phyloP scores from a whole-genome alignment of 352 stramenopile genomes.

The Phytophthora litchii region DNA sequence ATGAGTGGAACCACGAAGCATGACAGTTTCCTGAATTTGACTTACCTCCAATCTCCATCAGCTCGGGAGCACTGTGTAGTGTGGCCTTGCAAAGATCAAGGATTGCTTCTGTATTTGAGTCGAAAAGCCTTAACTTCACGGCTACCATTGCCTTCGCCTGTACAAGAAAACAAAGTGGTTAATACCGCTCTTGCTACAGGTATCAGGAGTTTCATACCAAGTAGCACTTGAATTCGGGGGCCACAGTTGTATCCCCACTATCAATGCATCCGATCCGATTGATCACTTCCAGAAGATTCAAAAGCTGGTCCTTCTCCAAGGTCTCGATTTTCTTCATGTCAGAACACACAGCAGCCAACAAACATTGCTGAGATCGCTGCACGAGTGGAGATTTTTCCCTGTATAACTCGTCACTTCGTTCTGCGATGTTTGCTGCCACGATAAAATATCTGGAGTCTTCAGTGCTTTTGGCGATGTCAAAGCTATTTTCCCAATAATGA shows the following conservation, averaged over 20 bases:
- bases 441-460: conserved; percentile 59
- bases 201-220: conserved; percentile 34
- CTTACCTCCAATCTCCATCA: conserved; percentile 64
- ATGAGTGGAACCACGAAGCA: not conserved
- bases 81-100: conserved; percentile 58
- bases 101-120: conserved; percentile 57
- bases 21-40: not conserved
- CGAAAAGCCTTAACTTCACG: conserved; percentile 64
- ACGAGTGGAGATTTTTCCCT: conserved; percentile 41
- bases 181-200: conserved; percentile 1
- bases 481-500: conserved; percentile 43
- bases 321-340: conserved; percentile 62
- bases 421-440: conserved; percentile 60
- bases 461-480: conserved; percentile 70
- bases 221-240: conserved; percentile 32
- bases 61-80: conserved; percentile 36
- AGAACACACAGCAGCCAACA: conserved; percentile 63
- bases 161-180: conserved; percentile 4
- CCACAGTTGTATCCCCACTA: conserved; percentile 12
- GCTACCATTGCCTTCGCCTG: conserved; percentile 58
- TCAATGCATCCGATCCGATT: conserved; percentile 36
- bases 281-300: conserved; percentile 50
- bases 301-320: conserved; percentile 42
- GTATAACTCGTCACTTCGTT: conserved; percentile 49
- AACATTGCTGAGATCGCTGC: conserved; percentile 44